Conservation (phyloP, 208 protist genomes). For the Borovskyia barvae region DNA sequence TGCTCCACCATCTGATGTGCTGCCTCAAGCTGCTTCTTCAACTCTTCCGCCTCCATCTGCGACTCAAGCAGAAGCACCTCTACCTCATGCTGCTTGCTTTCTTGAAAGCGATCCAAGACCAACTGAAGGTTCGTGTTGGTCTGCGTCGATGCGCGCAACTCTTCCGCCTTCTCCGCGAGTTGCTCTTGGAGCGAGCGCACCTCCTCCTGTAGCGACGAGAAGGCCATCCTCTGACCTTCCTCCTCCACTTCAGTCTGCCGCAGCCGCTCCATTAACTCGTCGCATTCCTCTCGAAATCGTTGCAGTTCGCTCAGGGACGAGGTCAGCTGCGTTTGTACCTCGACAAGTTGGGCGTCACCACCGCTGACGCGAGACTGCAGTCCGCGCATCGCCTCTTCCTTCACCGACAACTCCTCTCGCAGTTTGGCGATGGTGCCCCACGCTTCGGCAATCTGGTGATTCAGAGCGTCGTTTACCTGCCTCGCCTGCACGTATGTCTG, state of each 20-base stretch:
- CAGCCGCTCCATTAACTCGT: constrained; percentile 15
- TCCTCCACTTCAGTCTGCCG: constrained; percentile 6
- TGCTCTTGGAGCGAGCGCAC: constrained; percentile 33
- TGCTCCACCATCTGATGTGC: not conserved
- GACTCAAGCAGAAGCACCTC: constrained; percentile 21
- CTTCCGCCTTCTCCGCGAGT: constrained; percentile 25
- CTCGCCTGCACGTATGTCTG: constrained; percentile 77
- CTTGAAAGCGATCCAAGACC: constrained; percentile 31
- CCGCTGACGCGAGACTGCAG: constrained; percentile 33
- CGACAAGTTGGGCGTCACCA: constrained; percentile 24
- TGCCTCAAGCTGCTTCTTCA: constrained; percentile 18
- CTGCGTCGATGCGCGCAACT: constrained; percentile 20
- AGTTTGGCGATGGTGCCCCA: constrained; percentile 51
- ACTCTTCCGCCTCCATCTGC: constrained; percentile 23
- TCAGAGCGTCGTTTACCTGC: constrained; percentile 62
- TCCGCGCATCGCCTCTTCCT: constrained; percentile 29
- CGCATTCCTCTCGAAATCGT: constrained; percentile 46
- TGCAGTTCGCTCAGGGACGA: constrained; percentile 34
- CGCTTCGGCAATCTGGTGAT: constrained; percentile 61
- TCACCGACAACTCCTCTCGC: constrained; percentile 55
- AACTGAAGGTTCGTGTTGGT: constrained; percentile 24
- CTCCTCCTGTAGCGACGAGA: constrained; percentile 34
- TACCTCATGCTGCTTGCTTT: constrained; percentile 22
- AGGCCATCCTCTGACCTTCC: constrained; percentile 10
- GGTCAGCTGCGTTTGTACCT: constrained; percentile 30